Evolutionary conservation across 139 green algal genomes (phyloP), one percentile per base, ranked within the genome.

Genomic region (Pedinophyceae sp.): DNA sequence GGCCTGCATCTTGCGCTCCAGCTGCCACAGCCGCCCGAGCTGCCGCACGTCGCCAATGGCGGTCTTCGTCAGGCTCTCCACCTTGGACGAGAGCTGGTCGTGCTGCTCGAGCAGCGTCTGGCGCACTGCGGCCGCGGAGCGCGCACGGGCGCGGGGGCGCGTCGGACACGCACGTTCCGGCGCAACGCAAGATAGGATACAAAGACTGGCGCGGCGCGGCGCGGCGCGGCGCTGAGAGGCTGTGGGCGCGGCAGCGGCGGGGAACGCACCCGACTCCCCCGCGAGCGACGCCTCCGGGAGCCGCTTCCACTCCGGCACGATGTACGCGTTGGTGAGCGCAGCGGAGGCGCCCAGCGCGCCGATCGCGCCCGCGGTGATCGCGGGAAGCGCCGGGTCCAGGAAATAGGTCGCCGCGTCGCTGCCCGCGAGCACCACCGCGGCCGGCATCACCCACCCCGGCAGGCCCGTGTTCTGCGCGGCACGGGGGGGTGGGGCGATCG

Each of bases 21-120:
- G 70, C 75, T 94, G 85, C 72, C 82, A 94, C 50, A 94, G 58
- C n/a, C 69, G 68, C 2, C 86, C 85, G 24, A 94, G 76, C 52
- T 81, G 68, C 4, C 80, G 70, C 43, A 93, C 67, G 49, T 94
- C 85, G n/a, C n/a, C n/a, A n/a, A n/a, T n/a, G n/a, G n/a, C n/a
- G n/a, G n/a, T n/a, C n/a, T n/a, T n/a, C n/a, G n/a, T n/a, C n/a
- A n/a, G n/a, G n/a, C n/a, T n/a, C n/a, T n/a, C n/a, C n/a, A n/a
- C n/a, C n/a, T n/a, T n/a, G n/a, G n/a, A n/a, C n/a, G n/a, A n/a
- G n/a, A n/a, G n/a, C n/a, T n/a, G n/a, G n/a, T 65, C 61, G 64
- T 89, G 76, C 70, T 93, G 73, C 27, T 52, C 66, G 50, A 94
- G 68, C 56, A 94, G 71, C 58, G 78, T 62, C 68, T 94, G 85